Evolutionary conservation across 2,329 filamentous ascomycete species (phyloP), one percentile per base, ranked within the genome.

Genomic region (Penicillium sp.): DNA sequence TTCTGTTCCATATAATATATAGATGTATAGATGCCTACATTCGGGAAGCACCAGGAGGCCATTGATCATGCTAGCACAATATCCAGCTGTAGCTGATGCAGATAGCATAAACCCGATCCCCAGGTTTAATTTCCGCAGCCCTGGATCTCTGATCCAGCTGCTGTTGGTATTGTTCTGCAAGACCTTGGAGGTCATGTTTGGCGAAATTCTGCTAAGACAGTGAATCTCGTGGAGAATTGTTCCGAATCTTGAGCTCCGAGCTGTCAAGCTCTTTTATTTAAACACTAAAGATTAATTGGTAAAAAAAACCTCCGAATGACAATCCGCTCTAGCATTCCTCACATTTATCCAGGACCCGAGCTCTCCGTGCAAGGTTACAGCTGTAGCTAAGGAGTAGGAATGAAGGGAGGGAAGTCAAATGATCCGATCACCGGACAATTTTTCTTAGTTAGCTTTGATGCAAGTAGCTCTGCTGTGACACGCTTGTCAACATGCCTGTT

Each of bases 41-140:
- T 65, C 61, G 16, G 61, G 61, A 33, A 65, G 54, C 11, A 65
- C 63, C 7, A 64, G 49, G 11, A 65, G 50, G 33, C 63, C 62
- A 42, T 65, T 65, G 49, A 65, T 65, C 56, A 64, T 62, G 30
- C 63, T 65, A 22, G 61, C 61, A 58, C 63, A 64, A 35, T 64
- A 65, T 36, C 63, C 63, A 3, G 63, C 56, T 1, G 63, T 65
- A 50, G 63, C 61, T n/a, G 63, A 65, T 36, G 63, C 63, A 46
- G 63, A 58, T 22, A 65, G 48, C 60, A 65, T 63, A 40, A 65
- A 60, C 30, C 54, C 50, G 33, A 65, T 65, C 19, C 63, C 63
- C 16, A 63, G 41, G 42, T 65, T 65, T 41, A 65, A 41, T 46
- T 47, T 57, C 26, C 63, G 57, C 36, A 65, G 38, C 11, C 63